These are phyloP conservation scores for Aspergillus luchuensis DNA, from an alignment of 2,329 filamentous ascomycete genomes.

Conservation along the genomic window DNA sequence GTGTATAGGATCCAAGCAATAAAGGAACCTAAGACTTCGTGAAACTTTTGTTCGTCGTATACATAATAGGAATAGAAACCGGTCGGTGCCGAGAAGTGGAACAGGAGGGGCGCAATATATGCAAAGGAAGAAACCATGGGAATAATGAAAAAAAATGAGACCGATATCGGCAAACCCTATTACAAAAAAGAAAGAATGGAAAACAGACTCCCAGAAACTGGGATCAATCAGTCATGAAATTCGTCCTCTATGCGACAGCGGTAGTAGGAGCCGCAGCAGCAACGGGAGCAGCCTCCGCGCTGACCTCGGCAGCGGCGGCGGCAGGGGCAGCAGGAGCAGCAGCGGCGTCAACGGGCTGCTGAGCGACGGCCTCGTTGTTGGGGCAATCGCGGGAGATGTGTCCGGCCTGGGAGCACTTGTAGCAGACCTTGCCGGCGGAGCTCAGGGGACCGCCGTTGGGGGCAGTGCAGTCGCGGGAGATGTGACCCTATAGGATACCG, in stretches of 20 bases:
- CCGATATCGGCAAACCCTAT: constrained; percentile 33
- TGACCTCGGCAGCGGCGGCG: constrained; percentile 43
- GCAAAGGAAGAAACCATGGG: constrained; percentile 38
- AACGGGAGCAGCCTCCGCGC: constrained; percentile 36
- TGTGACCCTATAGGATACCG: constrained; percentile 63
- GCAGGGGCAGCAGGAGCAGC: constrained; percentile 29
- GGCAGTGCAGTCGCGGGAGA: constrained; percentile 91
- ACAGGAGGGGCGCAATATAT: constrained; percentile 41
- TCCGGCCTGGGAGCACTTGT: constrained; percentile 91
- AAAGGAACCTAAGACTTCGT: constrained; percentile 40
- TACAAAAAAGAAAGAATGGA: constrained; percentile 28
- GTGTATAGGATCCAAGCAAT: constrained; percentile 37
- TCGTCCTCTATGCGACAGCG: constrained; percentile 45
- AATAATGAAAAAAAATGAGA: constrained; percentile 25
- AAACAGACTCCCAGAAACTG: constrained; percentile 21
- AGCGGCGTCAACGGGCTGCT: constrained; percentile 36
- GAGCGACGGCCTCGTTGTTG: constrained; percentile 61
- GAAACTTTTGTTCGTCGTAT: constrained; percentile 48
- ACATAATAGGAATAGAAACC: constrained; percentile 39
- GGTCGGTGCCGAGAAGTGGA: constrained; percentile 31
- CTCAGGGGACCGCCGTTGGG: constrained; percentile 95
- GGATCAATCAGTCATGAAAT: constrained; percentile 18
- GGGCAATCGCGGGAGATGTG: constrained; percentile 97
- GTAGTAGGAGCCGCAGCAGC: constrained; percentile 45
- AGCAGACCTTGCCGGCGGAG: constrained; percentile 97